Evolutionary conservation across 2,329 filamentous ascomycete species (phyloP), one percentile per base, ranked within the genome.

Genomic region (Fusarium sp.): DNA sequence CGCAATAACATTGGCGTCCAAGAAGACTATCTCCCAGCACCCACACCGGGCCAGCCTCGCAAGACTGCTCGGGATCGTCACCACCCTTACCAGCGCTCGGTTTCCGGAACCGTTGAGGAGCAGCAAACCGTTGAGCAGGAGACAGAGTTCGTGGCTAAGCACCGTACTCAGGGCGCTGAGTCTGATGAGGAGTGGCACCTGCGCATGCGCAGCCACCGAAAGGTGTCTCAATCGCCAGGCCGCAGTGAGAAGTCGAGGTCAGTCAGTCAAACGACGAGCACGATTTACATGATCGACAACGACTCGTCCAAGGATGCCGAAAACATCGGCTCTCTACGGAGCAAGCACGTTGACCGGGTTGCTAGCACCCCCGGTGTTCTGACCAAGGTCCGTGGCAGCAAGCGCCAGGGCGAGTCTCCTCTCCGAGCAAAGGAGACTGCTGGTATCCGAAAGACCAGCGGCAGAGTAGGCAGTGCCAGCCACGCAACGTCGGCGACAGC

Each of bases 41-140:
- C 96, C 3, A 99, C 96, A 4, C 96, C 96, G 0, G 96, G 96
- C 2, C 96, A 99, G 79, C 96, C 96, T 27, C 89, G 96, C 67
- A 98, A 99, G 84, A 91, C 91, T 14, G 90, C 90, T 70, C 89
- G 93, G 61, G 93, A 94, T 74, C 88, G 91, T 25, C 91, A 93
- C 72, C 88, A 94, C 78, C 89, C 91, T 10, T 92, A 94, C 79
- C 81, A 88, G 56, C 86, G 90, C 61, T 86, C 85, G 23, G 79
- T 84, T 70, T 77, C 86, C 29, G 80, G 81, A 23, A 78, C 79
- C 7, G 74, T 78, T 2, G 82, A 83, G 60, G 87, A 87, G 67
- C 82, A 86, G 65, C 84, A 86, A 46, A 84, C 83, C 31, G 77
- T 86, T 71, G 81, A 85, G 75, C 78, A 87, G 75, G 85, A 89